Percentiles rank a stretch among this genome's conserved stretches.
phyloP scores from a whole-genome alignment of 805 yeast genomes.

The Pichia paraexigua region DNA sequence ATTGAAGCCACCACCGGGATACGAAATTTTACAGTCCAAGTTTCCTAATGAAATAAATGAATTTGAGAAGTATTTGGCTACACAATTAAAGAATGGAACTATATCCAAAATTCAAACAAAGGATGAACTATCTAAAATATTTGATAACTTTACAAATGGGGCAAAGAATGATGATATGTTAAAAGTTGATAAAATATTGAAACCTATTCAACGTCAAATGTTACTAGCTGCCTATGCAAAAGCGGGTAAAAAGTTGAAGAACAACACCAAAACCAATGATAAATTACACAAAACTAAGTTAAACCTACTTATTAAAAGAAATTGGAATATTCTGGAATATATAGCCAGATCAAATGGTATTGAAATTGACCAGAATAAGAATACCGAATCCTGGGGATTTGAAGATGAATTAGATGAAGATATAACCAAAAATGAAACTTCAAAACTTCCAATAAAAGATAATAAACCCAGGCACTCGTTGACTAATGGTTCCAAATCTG shows the following conservation, averaged over 20 bases:
- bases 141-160: conserved; percentile 4
- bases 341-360: conserved; percentile 2
- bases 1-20: conserved; percentile 19
- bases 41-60: conserved; percentile 16
- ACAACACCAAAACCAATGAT: background rate
- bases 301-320: conserved; percentile 14
- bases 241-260: background rate
- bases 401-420: conserved; percentile 1
- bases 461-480: background rate
- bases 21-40: conserved; percentile 13
- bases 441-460: background rate
- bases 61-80: conserved; percentile 9
- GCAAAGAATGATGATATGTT: background rate
- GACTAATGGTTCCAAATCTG: background rate
- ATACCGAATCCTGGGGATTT: conserved; percentile 1
- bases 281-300: background rate
- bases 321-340: conserved; percentile 13
- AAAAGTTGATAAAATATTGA: background rate
- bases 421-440: background rate
- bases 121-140: conserved; percentile 4
- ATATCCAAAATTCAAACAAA: background rate
- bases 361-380: background rate
- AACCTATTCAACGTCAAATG: background rate
- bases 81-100: background rate
- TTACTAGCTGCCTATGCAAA: conserved; percentile 4